A percentile compares a stretch with the other conserved stretches of the same genome.
phyloP scores from a whole-genome alignment of 2,329 filamentous ascomycete species.

The Mycocentrospora acerina region DNA sequence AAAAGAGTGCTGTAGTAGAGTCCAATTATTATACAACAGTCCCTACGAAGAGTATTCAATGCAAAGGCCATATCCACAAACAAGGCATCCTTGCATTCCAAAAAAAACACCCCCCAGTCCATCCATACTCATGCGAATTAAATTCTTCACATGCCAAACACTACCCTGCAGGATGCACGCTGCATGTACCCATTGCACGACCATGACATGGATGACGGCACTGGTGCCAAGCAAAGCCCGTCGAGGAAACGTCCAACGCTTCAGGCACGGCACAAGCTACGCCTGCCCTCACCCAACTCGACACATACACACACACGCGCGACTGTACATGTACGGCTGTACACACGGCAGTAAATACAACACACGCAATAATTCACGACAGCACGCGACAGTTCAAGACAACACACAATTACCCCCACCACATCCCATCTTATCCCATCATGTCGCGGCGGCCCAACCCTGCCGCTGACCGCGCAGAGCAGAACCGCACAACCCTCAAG shows the following conservation, averaged over 20 bases:
- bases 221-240: conserved; percentile 1
- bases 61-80: too few species aligned
- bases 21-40: too few species aligned
- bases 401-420: not conserved
- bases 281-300: not conserved
- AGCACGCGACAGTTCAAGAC: too few species aligned
- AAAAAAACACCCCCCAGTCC: too few species aligned
- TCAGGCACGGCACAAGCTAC: conserved; percentile 6
- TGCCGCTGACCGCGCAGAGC: conserved; percentile 81
- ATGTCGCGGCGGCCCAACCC: conserved; percentile 85
- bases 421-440: conserved; percentile 23
- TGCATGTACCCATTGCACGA: not conserved
- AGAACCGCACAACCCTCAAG: conserved; percentile 94
- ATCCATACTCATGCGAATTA: too few species aligned
- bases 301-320: not conserved
- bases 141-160: too few species aligned
- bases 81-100: too few species aligned
- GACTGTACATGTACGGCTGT: not conserved
- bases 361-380: not conserved
- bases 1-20: too few species aligned
- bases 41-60: too few species aligned
- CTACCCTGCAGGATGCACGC: too few species aligned
- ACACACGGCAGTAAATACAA: too few species aligned
- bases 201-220: too few species aligned
- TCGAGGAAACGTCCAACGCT: conserved; percentile 5